Base-by-base conservation (phyloP, 768 basidiomycete genomes). In the Boletus sensibilis region DNA sequence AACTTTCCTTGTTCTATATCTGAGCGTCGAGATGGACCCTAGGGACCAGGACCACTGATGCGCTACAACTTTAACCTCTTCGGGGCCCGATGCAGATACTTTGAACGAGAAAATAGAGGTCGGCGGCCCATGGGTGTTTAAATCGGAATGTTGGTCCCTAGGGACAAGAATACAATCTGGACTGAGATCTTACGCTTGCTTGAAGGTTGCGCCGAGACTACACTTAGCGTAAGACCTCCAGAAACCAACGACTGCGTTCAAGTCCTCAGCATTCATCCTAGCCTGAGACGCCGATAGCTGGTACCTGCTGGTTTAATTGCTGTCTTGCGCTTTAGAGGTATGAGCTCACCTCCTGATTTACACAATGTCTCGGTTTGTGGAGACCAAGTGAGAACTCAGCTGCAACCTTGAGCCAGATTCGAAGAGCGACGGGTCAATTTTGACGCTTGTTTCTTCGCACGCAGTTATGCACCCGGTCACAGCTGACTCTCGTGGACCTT, bases 371-470 rank as follows among this genome's bases (percentile, higher is more conserved):
- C 31, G 20, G 18, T 49, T 12, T 14, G 33, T 20, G 23, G 16
- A 14, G 33, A 14, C n/a, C 49, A 11, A 1, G 16, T 4, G 31
- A 55, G 20, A 31, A 14, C 10, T 23, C 8, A 54, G n/a, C 35
- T 31, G 10, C 14, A 33, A 52, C 11, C 3, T 37, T 38, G 47
- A 51, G 27, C 14, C 48, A 38, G 48, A 39, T 27, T 52, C 5
- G 10, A 29, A 21, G 33, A 39, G 18, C 2, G 4, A 39, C 13
- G 33, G 6, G 31, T 38, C 5, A 35, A 9, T 34, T 76, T 74
- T 53, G 55, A 64, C 20, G 70, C 82, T 34, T 74, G 77, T 43
- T 81, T 70, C 67, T 73, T 78, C 57, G 62, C 70, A 20, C 45
- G 75, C 4, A 64, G 63, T 9, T 25, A 41, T 2, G 77, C 77